Base-by-base conservation (phyloP, 192 early-diverging fungal genomes). In the Dissophora ornata region DNA sequence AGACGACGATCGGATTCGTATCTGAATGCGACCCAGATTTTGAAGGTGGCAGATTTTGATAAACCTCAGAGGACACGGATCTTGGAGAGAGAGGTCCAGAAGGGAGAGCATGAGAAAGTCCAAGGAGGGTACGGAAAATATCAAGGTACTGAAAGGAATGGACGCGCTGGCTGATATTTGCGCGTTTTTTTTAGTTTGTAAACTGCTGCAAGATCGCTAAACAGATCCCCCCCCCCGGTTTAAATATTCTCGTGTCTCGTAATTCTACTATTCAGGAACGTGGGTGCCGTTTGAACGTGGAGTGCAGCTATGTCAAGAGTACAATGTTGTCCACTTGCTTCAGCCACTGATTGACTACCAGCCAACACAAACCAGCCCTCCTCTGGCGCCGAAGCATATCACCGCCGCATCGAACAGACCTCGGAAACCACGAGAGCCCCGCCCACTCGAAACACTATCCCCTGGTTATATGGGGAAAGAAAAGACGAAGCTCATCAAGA, bases 41-140 rank as follows among this genome's bases (percentile, higher is more conserved):
- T 99, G 24, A 99, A 99, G 79, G 97, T 98, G 2, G 98, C 97
- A 5, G 90, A 91, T 1, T 90, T 99, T 42, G 95, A 97, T 57
- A 98, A 98, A 85, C 91, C 91, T 2, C 89, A 90, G 69, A 84
- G 98, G 34, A 96, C 95, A 21, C 88, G 94, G 66, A 97, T 99
- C 54, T 84, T 99, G 34, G 98, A 98, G 74, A 84, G 91, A 57
- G 96, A 97, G 69, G 88, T 97, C 9, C 90, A 93, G 67, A 92
- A 84, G 2, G 94, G 94, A 25, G 81, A 86, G 49, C 95, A 95
- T 79, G 97, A 98, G 54, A 97, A 98, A 77, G 93, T 99, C 9
- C 97, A 98, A 75, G 98, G 98, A 16, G 98, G 98, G 11, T 98
- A 98, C 78, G 97, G 97, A 67, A 97, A 96, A 84, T 99, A 98